These are phyloP conservation scores for Lactuca sativa DNA, from an alignment of 129 eudicot genomes.

Conservation along the genomic window DNA sequence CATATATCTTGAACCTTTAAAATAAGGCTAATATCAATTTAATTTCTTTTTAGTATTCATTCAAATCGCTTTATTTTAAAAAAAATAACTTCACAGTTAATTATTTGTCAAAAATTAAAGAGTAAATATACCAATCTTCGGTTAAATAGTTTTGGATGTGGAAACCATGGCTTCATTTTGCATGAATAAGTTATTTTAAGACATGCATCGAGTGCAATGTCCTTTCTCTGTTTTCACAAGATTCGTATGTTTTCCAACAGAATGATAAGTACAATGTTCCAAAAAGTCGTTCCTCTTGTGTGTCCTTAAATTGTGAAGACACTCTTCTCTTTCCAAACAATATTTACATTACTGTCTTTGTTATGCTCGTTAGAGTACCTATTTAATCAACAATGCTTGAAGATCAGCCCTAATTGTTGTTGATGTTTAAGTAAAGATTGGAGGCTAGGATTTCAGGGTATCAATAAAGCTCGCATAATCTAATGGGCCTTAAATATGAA, in stretches of 20 bases:
- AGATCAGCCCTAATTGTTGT: background rate
- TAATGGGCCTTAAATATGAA: constrained; percentile 56
- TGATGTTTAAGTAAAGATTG: background rate
- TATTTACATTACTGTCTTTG: too few relatives aligned
- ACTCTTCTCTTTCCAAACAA: background rate
- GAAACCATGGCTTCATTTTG: background rate
- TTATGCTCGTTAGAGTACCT: too few relatives aligned
- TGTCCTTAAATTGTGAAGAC: background rate
- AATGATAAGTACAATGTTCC: background rate
- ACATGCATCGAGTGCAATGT: background rate
- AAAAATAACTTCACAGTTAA: too few relatives aligned
- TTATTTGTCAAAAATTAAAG: too few relatives aligned
- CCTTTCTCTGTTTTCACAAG: background rate
- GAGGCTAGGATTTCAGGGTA: background rate
- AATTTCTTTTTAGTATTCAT: too few relatives aligned
- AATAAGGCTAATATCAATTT: too few relatives aligned
- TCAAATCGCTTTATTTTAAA: too few relatives aligned
- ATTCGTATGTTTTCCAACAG: background rate
- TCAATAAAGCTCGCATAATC: background rate
- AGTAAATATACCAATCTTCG: too few relatives aligned
- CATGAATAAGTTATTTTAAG: background rate
- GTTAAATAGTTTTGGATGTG: too few relatives aligned
- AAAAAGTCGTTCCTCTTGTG: background rate
- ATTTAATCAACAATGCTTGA: too few relatives aligned
- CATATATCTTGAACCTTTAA: too few relatives aligned